Evolutionary conservation across 345 rosid species (phyloP).

Genomic region (Lepidium sativum): DNA sequence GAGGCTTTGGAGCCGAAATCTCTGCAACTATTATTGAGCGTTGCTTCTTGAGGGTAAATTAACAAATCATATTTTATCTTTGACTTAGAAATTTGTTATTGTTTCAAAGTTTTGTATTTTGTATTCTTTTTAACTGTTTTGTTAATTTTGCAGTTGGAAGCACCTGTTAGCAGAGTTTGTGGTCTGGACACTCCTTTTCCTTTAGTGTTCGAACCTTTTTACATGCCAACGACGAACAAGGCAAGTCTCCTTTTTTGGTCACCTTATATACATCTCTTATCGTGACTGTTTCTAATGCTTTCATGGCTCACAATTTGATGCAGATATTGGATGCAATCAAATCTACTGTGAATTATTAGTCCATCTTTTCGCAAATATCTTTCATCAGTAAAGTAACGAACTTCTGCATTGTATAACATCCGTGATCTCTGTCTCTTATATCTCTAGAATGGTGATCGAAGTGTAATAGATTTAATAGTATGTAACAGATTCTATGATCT

Average conservation of each 20-base stretch:
- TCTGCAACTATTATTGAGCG: slow-evolving; percentile 73
- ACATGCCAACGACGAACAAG: slow-evolving; percentile 79
- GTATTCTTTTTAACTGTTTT: neutral
- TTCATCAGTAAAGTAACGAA: neutral
- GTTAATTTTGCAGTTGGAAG: slow-evolving; percentile 56
- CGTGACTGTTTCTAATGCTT: neutral
- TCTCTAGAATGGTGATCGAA: neutral
- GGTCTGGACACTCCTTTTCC: slow-evolving; percentile 93
- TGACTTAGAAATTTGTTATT: neutral
- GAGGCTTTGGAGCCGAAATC: slow-evolving; percentile 94
- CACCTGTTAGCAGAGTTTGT: slow-evolving; percentile 71
- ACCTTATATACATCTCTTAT: neutral
- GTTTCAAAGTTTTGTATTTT: neutral
- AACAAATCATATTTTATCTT: neutral
- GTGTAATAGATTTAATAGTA: neutral
- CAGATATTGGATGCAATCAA: slow-evolving; percentile 79
- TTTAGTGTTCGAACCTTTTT: slow-evolving; percentile 73
- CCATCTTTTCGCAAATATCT: neutral
- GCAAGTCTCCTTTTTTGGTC: slow-evolving; percentile 13
- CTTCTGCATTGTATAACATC: neutral
- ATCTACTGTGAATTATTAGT: slow-evolving; percentile 56
- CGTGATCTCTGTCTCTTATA: neutral
- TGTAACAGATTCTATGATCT: neutral
- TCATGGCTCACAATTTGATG: slow-evolving; percentile 6
- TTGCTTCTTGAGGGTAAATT: slow-evolving; percentile 60